Evolutionary conservation across 345 rosid species (phyloP), one percentile per base, ranked within the genome.

Genomic region (Sapria himalayana): DNA sequence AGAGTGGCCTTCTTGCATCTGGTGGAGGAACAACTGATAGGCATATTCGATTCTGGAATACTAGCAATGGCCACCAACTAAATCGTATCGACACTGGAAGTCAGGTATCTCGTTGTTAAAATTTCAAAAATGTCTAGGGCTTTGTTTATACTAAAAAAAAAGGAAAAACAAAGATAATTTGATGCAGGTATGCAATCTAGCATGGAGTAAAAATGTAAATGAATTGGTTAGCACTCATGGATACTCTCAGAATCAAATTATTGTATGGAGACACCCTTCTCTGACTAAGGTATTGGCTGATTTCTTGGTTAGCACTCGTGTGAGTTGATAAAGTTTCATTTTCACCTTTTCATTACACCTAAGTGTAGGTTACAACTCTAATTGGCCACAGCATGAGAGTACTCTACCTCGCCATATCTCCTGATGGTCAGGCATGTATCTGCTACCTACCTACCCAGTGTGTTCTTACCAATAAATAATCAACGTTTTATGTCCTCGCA

Each of bases 21-120:
- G 95, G 92, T 43, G 98, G 98, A 23, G 98, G 98, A 58, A 89
- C 98, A 1, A 95, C 95, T 7, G 98, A 89, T 49, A 59, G 98
- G 37, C 84, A 93, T 51, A 77, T 89, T 57, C 81, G 93, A 34
- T 79, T 89, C 52, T 82, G 98, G 98, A 89, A 74, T 64, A 89
- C 93, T 3, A 54, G 84, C 38, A 89, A 73, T 2, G 95, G 98
- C 23, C 76, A 74, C 61, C 98, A 82, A 43, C 27, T 75, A 38
- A 80, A 71, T 68, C 70, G 72, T 53, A 64, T 89, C 1, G 98
- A 89, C 67, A 82, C 95, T 7, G 93, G 95, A 9, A 89, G 98
- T 69, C 98, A 89, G 81, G 89, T 73, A 18, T 10, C 6, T 43
- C n/a, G n/a, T n/a, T n/a, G n/a, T n/a, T n/a, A n/a, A n/a, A n/a